Conservation (phyloP, 805 yeast species). For the Starmerella floris region DNA sequence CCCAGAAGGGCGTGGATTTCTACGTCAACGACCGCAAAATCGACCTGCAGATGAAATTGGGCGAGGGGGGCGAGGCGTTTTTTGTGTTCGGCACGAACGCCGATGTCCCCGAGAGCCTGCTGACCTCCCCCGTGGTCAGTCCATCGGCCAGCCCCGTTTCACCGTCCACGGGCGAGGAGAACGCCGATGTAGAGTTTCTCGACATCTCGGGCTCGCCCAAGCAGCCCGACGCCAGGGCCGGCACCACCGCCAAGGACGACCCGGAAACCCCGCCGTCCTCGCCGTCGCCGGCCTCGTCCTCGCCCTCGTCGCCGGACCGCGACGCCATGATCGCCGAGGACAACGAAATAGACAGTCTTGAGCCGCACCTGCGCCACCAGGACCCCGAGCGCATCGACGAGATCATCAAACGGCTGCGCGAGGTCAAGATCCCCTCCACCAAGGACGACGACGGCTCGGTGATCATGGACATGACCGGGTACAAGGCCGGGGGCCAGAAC, state of each 20-base stretch:
- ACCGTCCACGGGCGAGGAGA: conserved; percentile 15
- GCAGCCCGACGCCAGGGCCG: neutral
- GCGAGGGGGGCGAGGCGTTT: conserved; percentile 96
- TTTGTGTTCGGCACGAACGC: conserved; percentile 79
- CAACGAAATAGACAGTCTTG: conserved; percentile 5
- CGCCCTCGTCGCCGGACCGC: neutral
- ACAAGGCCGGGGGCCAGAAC: conserved; percentile 51
- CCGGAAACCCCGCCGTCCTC: neutral
- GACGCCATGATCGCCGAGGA: neutral
- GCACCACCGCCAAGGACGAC: neutral
- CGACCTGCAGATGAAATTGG: conserved; percentile 85
- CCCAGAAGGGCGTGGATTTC: conserved; percentile 85
- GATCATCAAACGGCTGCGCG: conserved; percentile 21
- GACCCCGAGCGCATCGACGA: conserved; percentile 20
- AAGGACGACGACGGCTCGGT: conserved; percentile 83
- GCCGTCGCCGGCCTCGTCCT: neutral
- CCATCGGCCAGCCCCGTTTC: conserved; percentile 37
- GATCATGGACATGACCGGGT: conserved; percentile 87
- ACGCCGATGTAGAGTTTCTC: conserved; percentile 19
- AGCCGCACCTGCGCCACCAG: conserved; percentile 15
- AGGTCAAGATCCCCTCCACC: conserved; percentile 72
- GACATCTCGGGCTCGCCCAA: conserved; percentile 9
- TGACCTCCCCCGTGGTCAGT: conserved; percentile 78
- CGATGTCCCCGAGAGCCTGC: conserved; percentile 59
- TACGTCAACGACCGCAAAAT: conserved; percentile 71